Base-by-base conservation (phyloP, 1,284 basidiomycete genomes). In the Sanguinoderma infundibulare region DNA sequence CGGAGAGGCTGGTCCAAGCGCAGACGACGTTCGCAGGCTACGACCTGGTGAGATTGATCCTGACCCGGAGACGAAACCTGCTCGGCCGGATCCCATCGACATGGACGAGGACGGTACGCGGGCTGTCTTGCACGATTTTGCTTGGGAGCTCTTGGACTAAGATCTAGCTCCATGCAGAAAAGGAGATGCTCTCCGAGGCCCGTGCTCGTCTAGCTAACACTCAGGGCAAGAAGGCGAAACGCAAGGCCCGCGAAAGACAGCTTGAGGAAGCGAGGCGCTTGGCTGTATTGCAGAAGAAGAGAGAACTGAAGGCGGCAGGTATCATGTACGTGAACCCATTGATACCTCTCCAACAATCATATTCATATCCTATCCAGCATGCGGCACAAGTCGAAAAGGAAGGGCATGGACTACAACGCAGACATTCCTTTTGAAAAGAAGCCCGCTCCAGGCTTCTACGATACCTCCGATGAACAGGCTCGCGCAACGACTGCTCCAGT, bases 361-460 rank as follows among this genome's bases (percentile, higher is more conserved):
- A 40, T 32, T 32, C 9, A 44, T 22, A 42, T 36, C 5, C 38
- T 59, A 30, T 32, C 8, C 62, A 89, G 89, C 63, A 91, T 92
- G 89, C 86, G 91, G 36, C 87, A 91, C 71, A 97, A 96, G 78
- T 89, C 91, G 14, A 98, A 99, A 81, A 92, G 92, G 79, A 96
- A 93, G 75, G 95, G 94, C 60, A 98, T 99, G 95, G 97, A 98
- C 76, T 99, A 99, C 80, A 99, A 98, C 73, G 90, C 95, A 61
- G 98, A 99, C 73, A 98, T 99, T 70, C 98, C 98, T 0, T 99
- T 98, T 72, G 97, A 99, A 78, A 98, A 99, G 82, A 94, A 95
- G 74, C 86, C 98, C 0, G 93, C 94, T 0, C 81, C 95, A 5
- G 98, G 98, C 1, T 99, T 99, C 79, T 99, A 98, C 77, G 98